These are phyloP conservation scores for Pistacia integerrima DNA, from an alignment of 345 rosid species.

Conservation along the genomic window DNA sequence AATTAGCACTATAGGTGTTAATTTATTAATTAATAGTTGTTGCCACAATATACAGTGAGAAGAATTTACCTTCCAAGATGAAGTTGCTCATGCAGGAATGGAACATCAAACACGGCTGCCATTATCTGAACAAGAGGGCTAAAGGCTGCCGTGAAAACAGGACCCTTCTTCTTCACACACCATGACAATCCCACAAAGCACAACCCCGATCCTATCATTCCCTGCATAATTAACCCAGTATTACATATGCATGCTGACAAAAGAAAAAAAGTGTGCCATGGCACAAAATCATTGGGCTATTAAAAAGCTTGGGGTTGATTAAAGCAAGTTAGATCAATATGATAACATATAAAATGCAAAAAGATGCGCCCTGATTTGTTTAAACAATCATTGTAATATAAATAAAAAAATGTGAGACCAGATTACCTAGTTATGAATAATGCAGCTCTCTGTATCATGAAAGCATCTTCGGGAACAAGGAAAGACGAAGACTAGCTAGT, in stretches of 20 bases:
- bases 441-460: too few relatives aligned
- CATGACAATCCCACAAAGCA: constrained; percentile 66
- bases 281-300: too few relatives aligned
- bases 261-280: too few relatives aligned
- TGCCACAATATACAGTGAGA: not conserved
- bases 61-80: constrained; percentile 58
- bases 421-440: too few relatives aligned
- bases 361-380: too few relatives aligned
- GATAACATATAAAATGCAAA: too few relatives aligned
- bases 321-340: too few relatives aligned
- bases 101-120: constrained; percentile 56
- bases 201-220: constrained; percentile 60
- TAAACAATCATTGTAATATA: too few relatives aligned
- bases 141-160: constrained; percentile 66
- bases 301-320: too few relatives aligned
- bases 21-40: not conserved
- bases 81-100: constrained; percentile 54
- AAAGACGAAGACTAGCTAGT: too few relatives aligned
- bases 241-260: not conserved
- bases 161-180: constrained; percentile 69
- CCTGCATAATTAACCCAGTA: constrained; percentile 32
- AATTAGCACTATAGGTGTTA: not conserved
- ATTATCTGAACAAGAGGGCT: constrained; percentile 62
- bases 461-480: too few relatives aligned
- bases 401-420: too few relatives aligned